Evolutionary conservation across 495 filamentous ascomycete species (phyloP), one percentile per base, ranked within the genome.

Genomic region (Aspergillus leporis): DNA sequence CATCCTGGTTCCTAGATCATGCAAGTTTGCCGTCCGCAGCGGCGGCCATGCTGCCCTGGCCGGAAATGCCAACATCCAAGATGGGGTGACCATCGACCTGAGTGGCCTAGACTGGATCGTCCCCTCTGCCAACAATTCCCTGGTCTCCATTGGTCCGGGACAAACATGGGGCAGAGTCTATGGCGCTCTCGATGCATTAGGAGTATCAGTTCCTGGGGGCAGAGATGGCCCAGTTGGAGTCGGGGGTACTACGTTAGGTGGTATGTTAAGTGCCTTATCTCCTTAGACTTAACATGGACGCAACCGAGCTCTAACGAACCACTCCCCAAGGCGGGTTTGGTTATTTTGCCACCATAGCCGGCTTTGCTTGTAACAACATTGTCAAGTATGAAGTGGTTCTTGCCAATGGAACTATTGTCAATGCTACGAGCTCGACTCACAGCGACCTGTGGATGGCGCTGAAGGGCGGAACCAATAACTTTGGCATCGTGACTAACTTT

Each of bases 401-500:
- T 10, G 38, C 52, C 4, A 55, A 46, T 34, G 52, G 52, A 10
- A 25, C 36, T 8, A 28, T 55, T 13, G 22, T 25, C 38, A 18
- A 28, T 19, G 52, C 25, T 10, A 46, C 19, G 13, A 31, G 18
- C 0, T 14, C 10, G 0, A 18, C 3, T 0, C 1, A 55, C 18
- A 14, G 3, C 21, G 52, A 55, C 23, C 52, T 55, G n/a, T 55
- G 16, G 16, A 9, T 16, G 36, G 52, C 52, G 3, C n/a, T 55
- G 1, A 55, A 55, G 52, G 52, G 52, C 9, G 52, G 52, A n/a
- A 23, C 32, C 21, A 32, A 14, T 16, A 55, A 46, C 23, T 46
- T 55, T 16, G 52, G 52, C 23, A 31, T 55, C 16, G 52, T 55
- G 18, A 55, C 51, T 7, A 21, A 43, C 13, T 54, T 54, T 34